These are phyloP conservation scores for Collybiopsis luxurians DNA, from an alignment of 768 basidiomycete genomes.

Conservation along the genomic window DNA sequence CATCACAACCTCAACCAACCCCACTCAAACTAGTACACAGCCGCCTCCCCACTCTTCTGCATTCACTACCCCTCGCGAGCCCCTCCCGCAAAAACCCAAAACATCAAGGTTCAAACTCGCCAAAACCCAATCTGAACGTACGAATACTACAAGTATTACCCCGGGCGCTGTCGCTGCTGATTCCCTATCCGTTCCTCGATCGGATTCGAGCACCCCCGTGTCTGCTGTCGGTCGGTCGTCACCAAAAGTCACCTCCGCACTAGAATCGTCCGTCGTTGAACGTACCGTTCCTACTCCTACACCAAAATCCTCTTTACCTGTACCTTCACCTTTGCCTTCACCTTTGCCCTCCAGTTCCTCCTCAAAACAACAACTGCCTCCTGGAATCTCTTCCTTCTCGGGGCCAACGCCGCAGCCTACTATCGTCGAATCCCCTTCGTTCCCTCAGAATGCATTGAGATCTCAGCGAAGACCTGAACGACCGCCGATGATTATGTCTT, in stretches of 20 bases:
- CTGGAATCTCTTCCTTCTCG: background rate
- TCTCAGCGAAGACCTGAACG: conserved; percentile 21
- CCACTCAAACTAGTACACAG: background rate
- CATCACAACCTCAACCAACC: no score
- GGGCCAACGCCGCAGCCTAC: background rate
- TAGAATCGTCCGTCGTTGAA: conserved; percentile 15
- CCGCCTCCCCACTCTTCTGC: conserved; percentile 6
- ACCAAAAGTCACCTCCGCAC: conserved; percentile 24
- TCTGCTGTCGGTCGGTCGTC: conserved; percentile 28
- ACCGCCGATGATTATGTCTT: conserved; percentile 27
- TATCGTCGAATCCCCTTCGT: conserved; percentile 20
- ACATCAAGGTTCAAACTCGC: conserved; percentile 51
- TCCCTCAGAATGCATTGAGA: conserved; percentile 8
- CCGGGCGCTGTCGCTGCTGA: no score
- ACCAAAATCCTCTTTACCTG: background rate
- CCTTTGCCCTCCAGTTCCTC: background rate
- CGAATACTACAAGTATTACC: no score
- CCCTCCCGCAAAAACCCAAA: conserved; percentile 34
- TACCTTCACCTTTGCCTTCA: background rate
- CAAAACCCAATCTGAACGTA: conserved; percentile 28
- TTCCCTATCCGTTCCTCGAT: no score
- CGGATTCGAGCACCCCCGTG: conserved; percentile 22
- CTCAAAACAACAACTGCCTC: background rate
- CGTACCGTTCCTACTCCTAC: conserved; percentile 13
- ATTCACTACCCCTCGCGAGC: conserved; percentile 10